Percentiles rank a stretch among this genome's conserved stretches.
Evolutionary conservation across 352 stramenopile genomes (phyloP).

Genomic region (Phytophthora pluvialis): DNA sequence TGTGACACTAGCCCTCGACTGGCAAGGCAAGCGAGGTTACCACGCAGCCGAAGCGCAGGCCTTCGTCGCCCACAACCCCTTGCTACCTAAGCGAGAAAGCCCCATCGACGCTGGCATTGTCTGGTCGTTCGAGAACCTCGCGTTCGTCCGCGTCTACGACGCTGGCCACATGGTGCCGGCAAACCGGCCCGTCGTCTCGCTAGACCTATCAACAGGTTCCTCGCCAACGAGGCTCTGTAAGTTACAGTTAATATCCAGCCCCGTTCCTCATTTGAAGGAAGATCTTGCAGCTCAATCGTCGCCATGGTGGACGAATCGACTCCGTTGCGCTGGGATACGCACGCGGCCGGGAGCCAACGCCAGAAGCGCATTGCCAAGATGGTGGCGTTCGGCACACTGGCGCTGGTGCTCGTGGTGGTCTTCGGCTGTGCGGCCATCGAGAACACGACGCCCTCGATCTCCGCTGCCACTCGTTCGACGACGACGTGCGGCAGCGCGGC

Average conservation of each 20-base stretch:
- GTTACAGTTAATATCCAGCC: not conserved
- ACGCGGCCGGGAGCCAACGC: slow-evolving; percentile 1
- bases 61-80: slow-evolving; percentile 37
- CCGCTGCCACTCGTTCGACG: not conserved
- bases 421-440: slow-evolving; percentile 15
- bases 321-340: slow-evolving; percentile 17
- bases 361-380: slow-evolving; percentile 31
- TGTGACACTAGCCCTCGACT: slow-evolving; percentile 89
- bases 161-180: slow-evolving; percentile 64
- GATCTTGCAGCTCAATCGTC: slow-evolving; percentile 4
- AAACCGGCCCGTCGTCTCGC: slow-evolving; percentile 48
- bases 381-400: slow-evolving; percentile 16
- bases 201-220: slow-evolving; percentile 63
- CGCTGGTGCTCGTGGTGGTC: slow-evolving; percentile 19
- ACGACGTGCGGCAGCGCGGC: slow-evolving; percentile 31
- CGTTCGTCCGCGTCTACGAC: slow-evolving; percentile 55
- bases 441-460: not conserved
- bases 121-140: slow-evolving; percentile 46
- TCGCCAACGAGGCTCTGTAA: slow-evolving; percentile 27
- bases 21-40: slow-evolving; percentile 88
- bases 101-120: slow-evolving; percentile 38
- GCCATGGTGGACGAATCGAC: slow-evolving; percentile 31
- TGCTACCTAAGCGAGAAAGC: slow-evolving; percentile 11
- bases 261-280: not conserved
- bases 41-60: slow-evolving; percentile 44